Conservation (phyloP, 108 stramenopile species). For the Discostella stelligeroides region DNA sequence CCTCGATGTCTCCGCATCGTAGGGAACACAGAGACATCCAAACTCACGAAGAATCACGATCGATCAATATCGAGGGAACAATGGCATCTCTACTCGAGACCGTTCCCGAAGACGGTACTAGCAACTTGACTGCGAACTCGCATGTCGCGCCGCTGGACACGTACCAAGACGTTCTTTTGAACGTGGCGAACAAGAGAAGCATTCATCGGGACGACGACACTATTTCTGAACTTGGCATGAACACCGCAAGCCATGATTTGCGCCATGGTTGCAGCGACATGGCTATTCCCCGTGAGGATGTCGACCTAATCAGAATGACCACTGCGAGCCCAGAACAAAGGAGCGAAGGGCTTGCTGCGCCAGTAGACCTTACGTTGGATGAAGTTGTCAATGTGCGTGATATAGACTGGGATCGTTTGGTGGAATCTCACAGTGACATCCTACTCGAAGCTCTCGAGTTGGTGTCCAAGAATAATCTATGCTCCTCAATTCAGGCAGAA, state of each 20-base stretch:
- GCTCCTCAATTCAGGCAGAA: constrained; percentile 19
- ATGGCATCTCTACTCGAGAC: too few species aligned
- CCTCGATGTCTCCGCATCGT: background rate
- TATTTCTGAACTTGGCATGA: constrained; percentile 46
- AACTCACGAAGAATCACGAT: constrained; percentile 23
- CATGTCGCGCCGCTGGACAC: too few species aligned
- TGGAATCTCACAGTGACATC: constrained; percentile 27
- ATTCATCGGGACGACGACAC: constrained; percentile 36
- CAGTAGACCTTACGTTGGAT: constrained; percentile 29
- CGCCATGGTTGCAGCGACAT: background rate
- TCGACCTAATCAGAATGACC: too few species aligned
- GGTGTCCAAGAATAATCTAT: background rate
- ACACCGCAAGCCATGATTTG: constrained; percentile 35
- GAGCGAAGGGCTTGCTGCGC: constrained; percentile 16
- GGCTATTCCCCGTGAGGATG: too few species aligned
- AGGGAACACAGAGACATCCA: background rate
- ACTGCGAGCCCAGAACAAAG: background rate
- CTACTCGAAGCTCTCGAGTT: constrained; percentile 22
- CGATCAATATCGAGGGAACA: constrained; percentile 27
- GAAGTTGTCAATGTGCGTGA: constrained; percentile 21
- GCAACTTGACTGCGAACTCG: background rate
- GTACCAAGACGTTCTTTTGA: background rate
- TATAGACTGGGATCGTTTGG: constrained; percentile 1
- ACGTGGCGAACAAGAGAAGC: constrained; percentile 10
- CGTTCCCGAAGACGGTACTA: constrained; percentile 12